These are phyloP conservation scores for Caryopteris hybrid DNA, from an alignment of 305 asterid species.

Conservation along the genomic window DNA sequence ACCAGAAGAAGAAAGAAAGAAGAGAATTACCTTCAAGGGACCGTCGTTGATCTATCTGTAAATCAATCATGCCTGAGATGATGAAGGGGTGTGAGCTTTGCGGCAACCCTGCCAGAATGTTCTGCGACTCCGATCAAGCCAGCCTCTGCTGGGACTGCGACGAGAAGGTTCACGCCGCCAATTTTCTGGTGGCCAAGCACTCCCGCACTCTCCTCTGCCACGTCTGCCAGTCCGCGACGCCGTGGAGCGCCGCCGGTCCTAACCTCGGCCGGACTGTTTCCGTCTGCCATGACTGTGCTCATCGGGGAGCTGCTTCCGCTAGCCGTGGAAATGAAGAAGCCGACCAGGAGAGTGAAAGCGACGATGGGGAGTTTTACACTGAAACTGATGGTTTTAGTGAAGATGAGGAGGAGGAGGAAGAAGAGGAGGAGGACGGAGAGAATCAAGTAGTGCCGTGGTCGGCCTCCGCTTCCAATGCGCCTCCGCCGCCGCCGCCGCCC, in stretches of 20 bases:
- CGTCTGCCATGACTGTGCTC: constrained; percentile 42
- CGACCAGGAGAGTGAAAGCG: constrained; percentile 20
- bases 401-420: constrained; percentile 20
- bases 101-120: constrained; percentile 50
- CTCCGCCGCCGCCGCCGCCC: constrained; percentile 19
- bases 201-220: constrained; percentile 60
- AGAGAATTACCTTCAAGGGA: too few relatives aligned
- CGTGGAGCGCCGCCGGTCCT: constrained; percentile 67
- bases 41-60: too few relatives aligned
- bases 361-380: constrained; percentile 26
- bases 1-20: background rate
- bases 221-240: constrained; percentile 52
- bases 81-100: constrained; percentile 54
- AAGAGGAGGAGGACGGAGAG: constrained; percentile 44
- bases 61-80: background rate
- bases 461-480: constrained; percentile 4
- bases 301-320: background rate
- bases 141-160: constrained; percentile 74
- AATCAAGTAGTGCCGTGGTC: constrained; percentile 77
- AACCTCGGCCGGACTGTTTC: constrained; percentile 52
- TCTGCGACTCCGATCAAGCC: constrained; percentile 70
- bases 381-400: constrained; percentile 18
- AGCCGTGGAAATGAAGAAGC: too few relatives aligned
- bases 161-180: constrained; percentile 67
- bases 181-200: constrained; percentile 71